Evolutionary conservation across 441 rosid genomes (phyloP), one percentile per base, ranked within the genome.

Genomic region (Aquilaria agallochum): DNA sequence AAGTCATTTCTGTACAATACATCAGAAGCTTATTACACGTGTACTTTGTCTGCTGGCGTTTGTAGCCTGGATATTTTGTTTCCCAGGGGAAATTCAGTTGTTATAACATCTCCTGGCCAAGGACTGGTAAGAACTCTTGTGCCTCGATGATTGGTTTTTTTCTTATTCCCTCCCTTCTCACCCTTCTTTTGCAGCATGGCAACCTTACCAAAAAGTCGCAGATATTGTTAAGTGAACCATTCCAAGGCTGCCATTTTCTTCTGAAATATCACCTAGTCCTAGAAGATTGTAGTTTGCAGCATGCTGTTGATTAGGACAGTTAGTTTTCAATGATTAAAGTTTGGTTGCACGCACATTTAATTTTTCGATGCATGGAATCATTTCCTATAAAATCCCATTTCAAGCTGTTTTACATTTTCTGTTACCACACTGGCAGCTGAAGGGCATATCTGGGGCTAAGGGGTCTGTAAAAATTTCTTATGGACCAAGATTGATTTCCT

Each of bases 401-500:
- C 7, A 3, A 2, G 42, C 42, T 36, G 6, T 36, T 36, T 36
- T 4, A 36, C 5, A 8, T 36, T 36, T 36, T 36, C 7, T 8
- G 5, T 36, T 36, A 36, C 42, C 7, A 8, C 33, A 70, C 68
- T 71, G 53, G 66, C 50, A 72, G 60, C 74, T 71, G 60, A 80
- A 95, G 98, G 81, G 70, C 55, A 65, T 83, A 64, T 53, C 74
- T 50, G 66, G 63, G 34, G 79, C 79, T 65, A 84, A 81, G 71
- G 86, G 90, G 89, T 69, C 76, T 55, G 87, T 92, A 56, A 90
- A 80, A 73, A 61, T 92, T 63, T 86, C 96, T 27, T 92, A 88
- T 73, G 93, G 82, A 31, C 97, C 98, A 42, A 84, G 98, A 81
- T 92, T 98, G 99, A 78, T 86, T 61, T 83, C 97, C 49, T 92